These are phyloP conservation scores for Rhodotorula diobovata DNA, from an alignment of 768 basidiomycete species.

Conservation along the genomic window DNA sequence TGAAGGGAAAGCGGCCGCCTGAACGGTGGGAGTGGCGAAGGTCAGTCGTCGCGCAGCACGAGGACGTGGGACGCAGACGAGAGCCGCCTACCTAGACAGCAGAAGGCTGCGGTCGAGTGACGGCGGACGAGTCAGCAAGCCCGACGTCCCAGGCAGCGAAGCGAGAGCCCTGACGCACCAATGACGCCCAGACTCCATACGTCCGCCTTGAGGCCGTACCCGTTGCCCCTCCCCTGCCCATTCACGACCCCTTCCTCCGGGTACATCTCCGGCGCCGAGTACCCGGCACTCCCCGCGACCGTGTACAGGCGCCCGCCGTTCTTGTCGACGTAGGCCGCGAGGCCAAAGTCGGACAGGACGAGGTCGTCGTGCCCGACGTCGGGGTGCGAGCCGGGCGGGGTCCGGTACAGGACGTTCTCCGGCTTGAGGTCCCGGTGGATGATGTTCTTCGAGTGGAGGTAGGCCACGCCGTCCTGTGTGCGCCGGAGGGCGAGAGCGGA, in stretches of 20 bases:
- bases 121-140: background rate
- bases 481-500: background rate
- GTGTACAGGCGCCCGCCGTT: constrained; percentile 19
- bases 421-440: constrained; percentile 67
- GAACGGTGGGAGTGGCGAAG: background rate
- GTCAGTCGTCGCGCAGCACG: background rate
- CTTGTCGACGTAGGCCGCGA: constrained; percentile 30
- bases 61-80: background rate
- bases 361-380: constrained; percentile 36
- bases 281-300: constrained; percentile 30
- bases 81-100: background rate
- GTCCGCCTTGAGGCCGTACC: constrained; percentile 34
- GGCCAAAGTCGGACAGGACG: constrained; percentile 37
- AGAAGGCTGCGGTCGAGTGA: background rate
- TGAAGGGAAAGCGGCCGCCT: constrained; percentile 35
- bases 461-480: constrained; percentile 80
- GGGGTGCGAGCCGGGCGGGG: constrained; percentile 29
- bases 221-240: constrained; percentile 2
- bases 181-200: constrained; percentile 36
- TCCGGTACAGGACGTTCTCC: constrained; percentile 49
- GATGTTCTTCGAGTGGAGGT: constrained; percentile 82
- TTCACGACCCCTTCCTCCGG: constrained; percentile 17
- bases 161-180: background rate
- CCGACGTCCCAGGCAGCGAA: too few species aligned
- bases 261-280: constrained; percentile 36